Percentiles rank a stretch among this genome's conserved stretches.
Evolutionary conservation across 2,329 filamentous ascomycete species (phyloP).

Genomic region (Exophiala lecanii-corni): DNA sequence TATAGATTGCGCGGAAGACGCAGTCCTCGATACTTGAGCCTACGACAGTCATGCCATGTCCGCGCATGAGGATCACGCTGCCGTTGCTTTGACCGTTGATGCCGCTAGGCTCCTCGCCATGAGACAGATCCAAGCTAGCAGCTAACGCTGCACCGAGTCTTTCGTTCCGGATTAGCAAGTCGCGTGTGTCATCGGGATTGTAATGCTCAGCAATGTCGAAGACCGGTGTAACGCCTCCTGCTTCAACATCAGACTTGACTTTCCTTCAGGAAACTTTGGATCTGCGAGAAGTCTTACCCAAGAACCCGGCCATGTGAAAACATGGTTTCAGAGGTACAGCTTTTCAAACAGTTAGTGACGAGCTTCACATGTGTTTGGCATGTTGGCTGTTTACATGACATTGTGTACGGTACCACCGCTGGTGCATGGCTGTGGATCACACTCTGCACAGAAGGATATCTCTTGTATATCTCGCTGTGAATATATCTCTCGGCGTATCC

Average conservation of each 20-base stretch:
- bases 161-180: constrained; percentile 37
- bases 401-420: constrained; percentile 40
- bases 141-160: constrained; percentile 36
- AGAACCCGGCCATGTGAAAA: constrained; percentile 43
- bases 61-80: constrained; percentile 41
- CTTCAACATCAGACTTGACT: too few species aligned
- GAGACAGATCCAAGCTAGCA: constrained; percentile 32
- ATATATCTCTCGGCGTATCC: constrained; percentile 45
- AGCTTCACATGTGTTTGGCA: background rate
- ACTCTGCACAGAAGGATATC: constrained; percentile 35
- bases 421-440: constrained; percentile 45
- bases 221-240: constrained; percentile 23
- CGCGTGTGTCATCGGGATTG: constrained; percentile 28
- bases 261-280: background rate
- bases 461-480: constrained; percentile 45
- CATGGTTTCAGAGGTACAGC: constrained; percentile 38
- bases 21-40: constrained; percentile 37
- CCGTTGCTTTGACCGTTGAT: background rate
- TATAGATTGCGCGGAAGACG: constrained; percentile 43
- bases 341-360: constrained; percentile 3
- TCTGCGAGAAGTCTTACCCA: constrained; percentile 30
- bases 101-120: too few species aligned
- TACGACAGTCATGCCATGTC: constrained; percentile 42
- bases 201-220: constrained; percentile 33
- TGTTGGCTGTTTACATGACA: constrained; percentile 27